Percentiles rank a stretch among this genome's conserved stretches.
Conservation (phyloP, 106 monocot genomes). For the Agapanthus africanus region DNA sequence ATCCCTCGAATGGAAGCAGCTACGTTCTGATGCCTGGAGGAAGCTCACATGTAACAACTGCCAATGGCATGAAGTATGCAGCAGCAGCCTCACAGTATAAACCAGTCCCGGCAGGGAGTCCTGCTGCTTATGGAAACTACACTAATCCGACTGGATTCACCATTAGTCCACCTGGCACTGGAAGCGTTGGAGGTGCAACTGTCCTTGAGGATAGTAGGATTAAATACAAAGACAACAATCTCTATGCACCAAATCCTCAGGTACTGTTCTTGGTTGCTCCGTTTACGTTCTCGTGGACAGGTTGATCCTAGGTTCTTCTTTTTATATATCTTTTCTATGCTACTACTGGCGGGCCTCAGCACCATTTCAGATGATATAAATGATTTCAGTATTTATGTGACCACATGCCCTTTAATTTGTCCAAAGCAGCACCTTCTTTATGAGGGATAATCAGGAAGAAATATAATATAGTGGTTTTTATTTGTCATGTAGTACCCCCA, state of each 20-base stretch:
- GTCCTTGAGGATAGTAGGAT: conserved; percentile 62
- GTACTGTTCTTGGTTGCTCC: conserved; percentile 23
- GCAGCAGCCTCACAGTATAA: conserved; percentile 69
- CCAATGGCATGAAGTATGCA: conserved; percentile 62
- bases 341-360: no score
- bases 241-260: conserved; percentile 68
- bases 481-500: no score
- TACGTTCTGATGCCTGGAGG: conserved; percentile 74
- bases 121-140: conserved; percentile 61
- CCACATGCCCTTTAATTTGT: no score
- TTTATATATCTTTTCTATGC: no score
- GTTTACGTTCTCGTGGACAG: no score
- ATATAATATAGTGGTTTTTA: no score
- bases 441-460: no score
- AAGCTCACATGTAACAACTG: conserved; percentile 42
- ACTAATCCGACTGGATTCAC: conserved; percentile 45
- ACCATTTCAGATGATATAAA: no score
- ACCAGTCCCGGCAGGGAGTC: conserved; percentile 40
- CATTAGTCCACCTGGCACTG: conserved; percentile 43
- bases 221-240: conserved; percentile 77
- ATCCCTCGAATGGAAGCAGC: conserved; percentile 53
- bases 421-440: no score
- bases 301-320: no score
- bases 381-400: no score
- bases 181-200: conserved; percentile 36